Base-by-base conservation (phyloP, 805 yeast species). In the Metschnikowia lachancei region DNA sequence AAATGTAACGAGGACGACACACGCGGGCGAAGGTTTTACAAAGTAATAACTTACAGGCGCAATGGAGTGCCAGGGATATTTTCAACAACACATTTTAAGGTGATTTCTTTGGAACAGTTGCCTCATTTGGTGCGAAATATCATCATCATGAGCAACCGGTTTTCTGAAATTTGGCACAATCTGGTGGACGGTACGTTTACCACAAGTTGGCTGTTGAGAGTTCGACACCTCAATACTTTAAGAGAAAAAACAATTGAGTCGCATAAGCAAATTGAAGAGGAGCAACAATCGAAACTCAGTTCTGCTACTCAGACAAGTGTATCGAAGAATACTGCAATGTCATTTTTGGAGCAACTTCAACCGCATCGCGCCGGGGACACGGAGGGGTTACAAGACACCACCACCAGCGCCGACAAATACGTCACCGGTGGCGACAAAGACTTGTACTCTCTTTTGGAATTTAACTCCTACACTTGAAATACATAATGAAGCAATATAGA, bases 11-110 rank as follows among this genome's bases (percentile, higher is more conserved):
- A 43, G 36, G 22, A 29, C 28, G 44, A 40, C 22, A n/a, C 37
- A 7, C 40, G 39, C 9, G 45, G 45, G 26, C 35, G 45, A 14
- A 56, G 59, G 42, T 75, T 65, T 56, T 87, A 73, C 67, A 78
- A 77, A 53, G 90, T 88, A 10, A 79, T 85, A 47, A 73, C 82
- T 0, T 80, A 72, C 62, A 69, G 90, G 49, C 72, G 84, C 45
- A 71, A 78, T 2, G 91, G 89, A 1, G 81, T 87, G 9, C 92
- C 92, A 3, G 89, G 85, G 3, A 73, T 87, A 8, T 81, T 87
- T 57, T 83, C 95, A 0, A 81, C 91, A 0, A 77, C 86, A 36
- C 91, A 85, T 57, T 77, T 83, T 64, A 88, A 88, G 65, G 69
- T 89, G 19, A 70, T 89, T 7, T 75, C 83, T 14, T 82, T 74